Evolutionary conservation across 2,329 filamentous ascomycete genomes (phyloP).

Genomic region (Arthrobotrys entomopaga): DNA sequence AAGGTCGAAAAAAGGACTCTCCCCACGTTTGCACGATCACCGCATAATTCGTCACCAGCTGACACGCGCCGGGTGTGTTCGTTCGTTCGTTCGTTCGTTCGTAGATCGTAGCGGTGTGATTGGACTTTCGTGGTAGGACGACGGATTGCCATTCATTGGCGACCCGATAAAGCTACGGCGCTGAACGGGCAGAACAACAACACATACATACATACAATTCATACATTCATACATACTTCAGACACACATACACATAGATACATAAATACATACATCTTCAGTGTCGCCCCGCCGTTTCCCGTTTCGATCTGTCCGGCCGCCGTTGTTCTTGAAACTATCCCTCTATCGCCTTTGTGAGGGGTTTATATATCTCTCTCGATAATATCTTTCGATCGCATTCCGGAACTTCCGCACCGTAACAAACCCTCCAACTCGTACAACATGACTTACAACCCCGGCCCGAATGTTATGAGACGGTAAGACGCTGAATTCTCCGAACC

Average conservation of each 20-base stretch:
- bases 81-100: constrained; percentile 5
- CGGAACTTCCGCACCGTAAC: constrained; percentile 4
- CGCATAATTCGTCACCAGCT: constrained; percentile 31
- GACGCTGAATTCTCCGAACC: constrained; percentile 57
- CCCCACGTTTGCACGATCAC: constrained; percentile 10
- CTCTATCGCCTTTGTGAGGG: neutral
- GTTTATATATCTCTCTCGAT: neutral
- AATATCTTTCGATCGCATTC: constrained; percentile 8
- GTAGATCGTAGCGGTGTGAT: constrained; percentile 35
- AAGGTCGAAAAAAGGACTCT: constrained; percentile 4
- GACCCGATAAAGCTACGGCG: neutral
- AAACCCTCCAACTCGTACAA: constrained; percentile 16
- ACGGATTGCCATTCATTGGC: constrained; percentile 1
- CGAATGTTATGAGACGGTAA: constrained; percentile 75
- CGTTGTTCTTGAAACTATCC: neutral
- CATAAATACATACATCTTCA: no score
- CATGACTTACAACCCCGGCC: constrained; percentile 65
- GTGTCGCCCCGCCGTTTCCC: no score
- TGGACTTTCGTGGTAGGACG: constrained; percentile 26
- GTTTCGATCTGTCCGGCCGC: no score
- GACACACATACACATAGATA: neutral
- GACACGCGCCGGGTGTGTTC: constrained; percentile 15
- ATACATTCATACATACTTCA: neutral
- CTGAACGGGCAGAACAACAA: constrained; percentile 24
- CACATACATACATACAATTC: constrained; percentile 20